Evolutionary conservation across 352 stramenopile genomes (phyloP), one percentile per base, ranked within the genome.

Genomic region (Globisporangium yorkense): DNA sequence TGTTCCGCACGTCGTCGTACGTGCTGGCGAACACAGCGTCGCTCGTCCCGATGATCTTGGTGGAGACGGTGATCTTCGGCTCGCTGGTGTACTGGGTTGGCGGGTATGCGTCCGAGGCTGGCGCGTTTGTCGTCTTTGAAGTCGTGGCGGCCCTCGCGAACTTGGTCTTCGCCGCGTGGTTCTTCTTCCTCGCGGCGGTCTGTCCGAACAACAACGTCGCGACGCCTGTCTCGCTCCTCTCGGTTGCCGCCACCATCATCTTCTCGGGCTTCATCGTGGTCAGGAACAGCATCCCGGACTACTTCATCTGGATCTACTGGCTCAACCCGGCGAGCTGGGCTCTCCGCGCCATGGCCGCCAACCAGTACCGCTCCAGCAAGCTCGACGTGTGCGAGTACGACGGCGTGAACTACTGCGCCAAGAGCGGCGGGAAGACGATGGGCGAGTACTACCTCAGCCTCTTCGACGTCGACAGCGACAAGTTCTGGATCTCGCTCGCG

Each of bases 61-160:
- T 78, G 27, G 84, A 94, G 66, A 77, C 67, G 3, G 58, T 92
- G 20, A 59, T 88, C 37, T 96, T 96, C 71, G 84, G 82, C 2
- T 74, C 72, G 16, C 51, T 96, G 44, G 59, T 94, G 15, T 96
- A 96, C 62, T 96, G 78, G 71, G 69, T 94, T 65, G 78, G 88
- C 57, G 87, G 87, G 50, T 79, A 77, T 45, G 54, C 63, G 24
- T 33, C 60, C 6, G 49, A 64, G 7, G 63, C 61, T 0, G 31
- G 39, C n/a, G 52, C 52, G 3, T 88, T 77, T 58, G 63, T 85
- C 35, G 46, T 71, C 50, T 88, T 80, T 65, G 31, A 72, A n/a
- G 51, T 75, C 45, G 67, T 81, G 27, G 63, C 85, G 49, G 45
- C 86, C 35, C 43, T 86, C 37, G 74, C 70, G 15, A 67, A 80